Base-by-base conservation (phyloP, 2,329 filamentous ascomycete species). In the Colletotrichum siamense region DNA sequence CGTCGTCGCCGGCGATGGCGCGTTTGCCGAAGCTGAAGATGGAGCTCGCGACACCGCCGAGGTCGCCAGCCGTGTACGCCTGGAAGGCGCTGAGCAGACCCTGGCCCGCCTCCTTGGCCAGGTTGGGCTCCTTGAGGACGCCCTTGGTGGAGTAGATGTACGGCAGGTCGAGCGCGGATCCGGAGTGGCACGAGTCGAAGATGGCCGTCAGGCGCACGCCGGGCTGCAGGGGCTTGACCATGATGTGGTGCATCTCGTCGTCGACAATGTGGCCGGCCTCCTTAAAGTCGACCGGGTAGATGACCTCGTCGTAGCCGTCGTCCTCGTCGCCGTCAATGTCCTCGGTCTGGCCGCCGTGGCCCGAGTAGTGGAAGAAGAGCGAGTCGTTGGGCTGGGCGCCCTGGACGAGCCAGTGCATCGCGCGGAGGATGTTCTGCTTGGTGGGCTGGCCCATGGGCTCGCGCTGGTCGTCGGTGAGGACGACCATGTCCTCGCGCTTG, bases 181-280 rank as follows among this genome's bases (percentile, higher is more conserved):
- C 94, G 0, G 94, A 95, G 85, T 96, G 94, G 84, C 94, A 96
- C 8, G 93, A 95, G 85, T 96, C 94, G 84, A 96, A 96, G 82
- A 96, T 95, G 81, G 94, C 94, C 1, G 94, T 96, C 73, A 95
- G 86, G 87, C 96, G 94, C 34, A 98, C 96, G 81, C 97, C 97
- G 4, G 95, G 91, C 80, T 92, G 91, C 16, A 99, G 89, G 5
- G 95, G 90, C 69, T 89, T 89, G 61, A 99, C 96, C 86, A 96
- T 93, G 81, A 93, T 92, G 80, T 90, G 88, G 84, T 96, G 94
- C 87, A 95, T 94, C 83, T 95, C 93, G 81, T 96, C 94, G 81
- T 96, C 94, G 73, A 94, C 91, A 76, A 96, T 95, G 83, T 95
- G 93, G 39, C 94, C 93, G n/a, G 90, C 90, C 28, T 87, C 84